Percentiles rank a stretch among this genome's conserved stretches.
These are phyloP conservation scores for Aspergillus jensenii DNA, from an alignment of 2,329 filamentous ascomycete species.

Conservation along the genomic window DNA sequence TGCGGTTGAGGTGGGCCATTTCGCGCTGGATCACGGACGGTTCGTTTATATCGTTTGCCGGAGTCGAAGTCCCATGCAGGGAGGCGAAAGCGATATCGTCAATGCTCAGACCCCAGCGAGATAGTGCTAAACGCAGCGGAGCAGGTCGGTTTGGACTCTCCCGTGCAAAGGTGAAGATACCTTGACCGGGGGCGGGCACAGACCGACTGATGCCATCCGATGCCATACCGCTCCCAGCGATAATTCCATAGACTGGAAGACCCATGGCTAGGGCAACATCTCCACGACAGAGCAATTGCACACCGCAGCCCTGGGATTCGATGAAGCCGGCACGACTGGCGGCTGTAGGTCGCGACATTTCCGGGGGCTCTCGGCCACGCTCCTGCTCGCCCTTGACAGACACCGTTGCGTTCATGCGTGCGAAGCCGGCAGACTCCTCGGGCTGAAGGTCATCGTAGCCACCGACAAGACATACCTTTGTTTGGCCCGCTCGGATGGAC, in stretches of 20 bases:
- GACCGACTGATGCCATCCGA: neutral
- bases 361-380: neutral
- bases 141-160: neutral
- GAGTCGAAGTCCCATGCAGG: slow-evolving; percentile 95
- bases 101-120: neutral
- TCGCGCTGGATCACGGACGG: slow-evolving; percentile 92
- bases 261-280: neutral
- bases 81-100: slow-evolving; percentile 90
- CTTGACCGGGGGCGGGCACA: neutral
- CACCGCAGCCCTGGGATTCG: neutral
- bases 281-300: neutral
- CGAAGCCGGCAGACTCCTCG: slow-evolving; percentile 95
- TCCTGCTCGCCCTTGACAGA: slow-evolving; percentile 81
- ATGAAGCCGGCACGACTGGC: neutral
- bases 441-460: slow-evolving; percentile 97
- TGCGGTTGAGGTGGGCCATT: slow-evolving; percentile 83
- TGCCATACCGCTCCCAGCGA: neutral
- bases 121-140: neutral
- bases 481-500: slow-evolving; percentile 94
- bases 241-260: neutral
- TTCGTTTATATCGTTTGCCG: slow-evolving; percentile 98
- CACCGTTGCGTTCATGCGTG: slow-evolving; percentile 98
- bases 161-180: neutral
- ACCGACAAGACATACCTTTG: slow-evolving; percentile 89
- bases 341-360: neutral